These are phyloP conservation scores for Fusarium sp. DNA, from an alignment of 2,329 filamentous ascomycete genomes.

Conservation along the genomic window DNA sequence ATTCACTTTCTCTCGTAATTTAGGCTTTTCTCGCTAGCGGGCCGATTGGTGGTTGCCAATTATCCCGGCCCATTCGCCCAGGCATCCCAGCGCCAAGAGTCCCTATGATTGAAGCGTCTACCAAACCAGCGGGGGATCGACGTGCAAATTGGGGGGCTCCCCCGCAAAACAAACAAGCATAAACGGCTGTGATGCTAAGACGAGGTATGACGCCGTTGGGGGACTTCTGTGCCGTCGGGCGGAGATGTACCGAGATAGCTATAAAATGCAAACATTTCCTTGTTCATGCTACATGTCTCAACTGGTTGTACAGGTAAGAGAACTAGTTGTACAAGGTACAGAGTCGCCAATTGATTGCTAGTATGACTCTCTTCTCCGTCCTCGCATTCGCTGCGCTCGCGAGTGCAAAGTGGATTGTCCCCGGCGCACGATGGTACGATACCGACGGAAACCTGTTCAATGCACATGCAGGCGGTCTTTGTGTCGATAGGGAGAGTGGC, in stretches of 20 bases:
- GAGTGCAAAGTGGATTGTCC: constrained; percentile 63
- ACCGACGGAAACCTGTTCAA: constrained; percentile 69
- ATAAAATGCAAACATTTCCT: constrained; percentile 7
- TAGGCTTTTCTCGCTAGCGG: not conserved
- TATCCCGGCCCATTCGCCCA: constrained; percentile 5
- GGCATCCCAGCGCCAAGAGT: constrained; percentile 6
- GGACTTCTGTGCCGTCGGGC: not conserved
- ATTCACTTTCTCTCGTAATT: rapidly evolving
- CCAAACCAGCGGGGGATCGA: constrained; percentile 32
- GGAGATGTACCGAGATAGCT: constrained; percentile 19
- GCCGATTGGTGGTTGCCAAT: constrained; percentile 23
- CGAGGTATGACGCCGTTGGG: not conserved
- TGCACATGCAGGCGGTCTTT: constrained; percentile 68
- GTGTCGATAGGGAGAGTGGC: constrained; percentile 60
- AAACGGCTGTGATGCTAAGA: constrained; percentile 4
- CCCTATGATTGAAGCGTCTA: constrained; percentile 33
- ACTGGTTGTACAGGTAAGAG: too few relatives aligned
- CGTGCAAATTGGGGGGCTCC: constrained; percentile 4
- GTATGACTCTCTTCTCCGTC: not conserved
- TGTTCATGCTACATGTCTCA: too few relatives aligned
- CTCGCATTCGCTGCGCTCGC: constrained; percentile 27
- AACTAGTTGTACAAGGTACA: not conserved
- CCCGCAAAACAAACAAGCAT: constrained; percentile 10
- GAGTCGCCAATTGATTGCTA: not conserved
- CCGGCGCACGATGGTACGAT: constrained; percentile 68